Conservation (phyloP, 1,284 basidiomycete species). For the Tremellales sp. region DNA sequence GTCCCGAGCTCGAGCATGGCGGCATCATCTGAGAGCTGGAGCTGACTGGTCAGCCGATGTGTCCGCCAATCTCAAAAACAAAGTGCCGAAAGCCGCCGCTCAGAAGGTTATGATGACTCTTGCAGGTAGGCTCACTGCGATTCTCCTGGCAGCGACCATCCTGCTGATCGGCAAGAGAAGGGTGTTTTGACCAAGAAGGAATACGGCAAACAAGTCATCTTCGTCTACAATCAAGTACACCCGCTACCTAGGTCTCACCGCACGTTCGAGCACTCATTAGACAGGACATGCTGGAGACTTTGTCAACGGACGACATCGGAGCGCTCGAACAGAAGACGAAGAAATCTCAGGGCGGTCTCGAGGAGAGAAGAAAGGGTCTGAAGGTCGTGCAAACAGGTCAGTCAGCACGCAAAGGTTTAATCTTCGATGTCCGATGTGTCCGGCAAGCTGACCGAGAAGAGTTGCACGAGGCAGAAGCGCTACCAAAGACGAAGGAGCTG, state of each 20-base stretch:
- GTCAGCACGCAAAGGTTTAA: too few relatives aligned
- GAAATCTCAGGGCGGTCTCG: slow-evolving; percentile 58
- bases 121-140: slow-evolving; percentile 55
- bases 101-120: slow-evolving; percentile 74
- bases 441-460: slow-evolving; percentile 51
- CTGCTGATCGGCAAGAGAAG: slow-evolving; percentile 27
- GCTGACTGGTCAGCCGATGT: slow-evolving; percentile 62
- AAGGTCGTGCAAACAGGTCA: slow-evolving; percentile 57
- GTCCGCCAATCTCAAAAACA: slow-evolving; percentile 77
- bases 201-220: slow-evolving; percentile 67
- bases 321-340: slow-evolving; percentile 52
- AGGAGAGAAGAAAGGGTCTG: slow-evolving; percentile 60
- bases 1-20: too few relatives aligned
- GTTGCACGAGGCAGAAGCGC: slow-evolving; percentile 58
- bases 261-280: not conserved
- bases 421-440: not conserved
- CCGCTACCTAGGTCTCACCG: not conserved
- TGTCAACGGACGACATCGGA: slow-evolving; percentile 25
- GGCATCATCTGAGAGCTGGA: too few relatives aligned
- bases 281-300: slow-evolving; percentile 20
- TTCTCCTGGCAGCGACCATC: not conserved
- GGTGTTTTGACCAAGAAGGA: slow-evolving; percentile 39
- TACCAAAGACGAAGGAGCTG: slow-evolving; percentile 67
- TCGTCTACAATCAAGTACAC: slow-evolving; percentile 46
- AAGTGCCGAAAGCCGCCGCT: slow-evolving; percentile 70